Evolutionary conservation across 2,329 filamentous ascomycete species (phyloP), one percentile per base, ranked within the genome.

Genomic region (Chaetomiaceae sp.): DNA sequence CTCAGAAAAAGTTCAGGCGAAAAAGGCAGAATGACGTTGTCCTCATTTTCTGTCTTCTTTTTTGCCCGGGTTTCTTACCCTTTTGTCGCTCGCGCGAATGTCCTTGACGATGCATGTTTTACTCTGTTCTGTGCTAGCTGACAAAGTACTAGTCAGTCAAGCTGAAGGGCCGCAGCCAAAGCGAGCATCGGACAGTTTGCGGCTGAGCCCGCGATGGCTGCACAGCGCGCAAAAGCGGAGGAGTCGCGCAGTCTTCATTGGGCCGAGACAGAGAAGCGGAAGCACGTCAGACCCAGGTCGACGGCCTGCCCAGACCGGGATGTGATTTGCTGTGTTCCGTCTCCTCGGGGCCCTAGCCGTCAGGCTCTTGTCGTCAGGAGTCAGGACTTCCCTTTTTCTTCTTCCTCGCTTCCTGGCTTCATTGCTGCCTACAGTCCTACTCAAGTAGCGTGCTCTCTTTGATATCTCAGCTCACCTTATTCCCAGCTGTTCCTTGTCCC

Each of bases 1-100:
- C 4, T 31, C 15, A 3, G 27, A 34, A n/a, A 37, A 29, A 38
- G 31, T 22, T 23, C 25, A 31, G 19, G 9, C n/a, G 20, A 33
- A 46, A 54, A 20, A 31, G 19, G 9, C n/a, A n/a, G 33, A 46
- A 54, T 54, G 52, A 54, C 52, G 52, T 47, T 47, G 33, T 54
- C n/a, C 40, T 29, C n/a, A n/a, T 40, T 11, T 6, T n/a, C n/a
- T n/a, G n/a, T 22, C 14, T 19, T 34, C 27, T 29, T 25, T n/a
- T n/a, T n/a, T n/a, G n/a, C 20, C 15, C 25, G 4, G 29, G 42
- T 36, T 37, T 19, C 11, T 22, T 34, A 25, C 12, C 14, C 3
- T 31, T 17, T 44, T 36, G 23, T 38, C 9, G 6, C 23, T n/a
- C n/a, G n/a, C n/a, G n/a, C n/a, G n/a, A n/a, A n/a, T n/a, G n/a